These are phyloP conservation scores for Carex pumila DNA, from an alignment of 176 grass and related monocot genomes.

Conservation along the genomic window DNA sequence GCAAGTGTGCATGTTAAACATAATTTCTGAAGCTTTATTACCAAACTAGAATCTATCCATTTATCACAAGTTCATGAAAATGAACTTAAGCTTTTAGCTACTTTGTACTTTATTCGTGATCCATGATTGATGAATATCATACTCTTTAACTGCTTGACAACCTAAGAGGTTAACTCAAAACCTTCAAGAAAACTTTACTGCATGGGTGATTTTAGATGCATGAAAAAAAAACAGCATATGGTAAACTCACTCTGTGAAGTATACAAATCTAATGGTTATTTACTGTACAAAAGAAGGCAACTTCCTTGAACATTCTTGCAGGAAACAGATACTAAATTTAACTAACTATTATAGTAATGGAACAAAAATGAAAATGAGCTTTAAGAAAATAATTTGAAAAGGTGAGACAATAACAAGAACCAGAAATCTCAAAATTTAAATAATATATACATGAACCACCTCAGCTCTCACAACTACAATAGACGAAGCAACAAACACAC, in stretches of 20 bases:
- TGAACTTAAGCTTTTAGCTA: not conserved
- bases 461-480: not conserved
- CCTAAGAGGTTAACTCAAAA: not conserved
- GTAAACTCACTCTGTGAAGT: not conserved
- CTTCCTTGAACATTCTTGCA: not conserved
- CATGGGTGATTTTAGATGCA: not conserved
- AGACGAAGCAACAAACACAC: not conserved
- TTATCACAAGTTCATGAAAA: not conserved
- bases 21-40: not conserved
- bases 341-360: not conserved
- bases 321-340: not conserved
- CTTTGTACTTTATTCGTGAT: not conserved
- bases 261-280: not conserved
- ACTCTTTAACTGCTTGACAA: not conserved
- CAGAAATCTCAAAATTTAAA: conserved; percentile 5
- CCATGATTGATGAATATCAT: not conserved
- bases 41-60: not conserved
- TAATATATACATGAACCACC: not conserved
- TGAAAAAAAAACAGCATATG: not conserved
- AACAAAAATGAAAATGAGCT: not conserved
- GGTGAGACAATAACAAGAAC: not conserved
- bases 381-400: not conserved
- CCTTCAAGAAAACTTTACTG: not conserved
- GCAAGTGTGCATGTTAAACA: not conserved
- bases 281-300: not conserved